Evolutionary conservation across 257 asterid species (phyloP).

Genomic region (Penstemon eatonii): DNA sequence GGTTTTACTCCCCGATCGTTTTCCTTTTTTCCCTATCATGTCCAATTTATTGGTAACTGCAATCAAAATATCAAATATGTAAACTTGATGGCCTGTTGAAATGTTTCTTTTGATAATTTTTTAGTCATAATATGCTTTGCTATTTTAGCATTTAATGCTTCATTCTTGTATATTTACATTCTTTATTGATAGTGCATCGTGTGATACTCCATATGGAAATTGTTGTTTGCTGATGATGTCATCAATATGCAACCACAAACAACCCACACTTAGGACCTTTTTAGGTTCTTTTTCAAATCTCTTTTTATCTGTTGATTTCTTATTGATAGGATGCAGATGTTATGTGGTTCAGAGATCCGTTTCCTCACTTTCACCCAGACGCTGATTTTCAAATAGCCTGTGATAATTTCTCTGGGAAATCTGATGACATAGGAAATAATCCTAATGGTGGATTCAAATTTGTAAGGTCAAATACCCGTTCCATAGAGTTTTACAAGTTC

Average conservation of each 20-base stretch:
- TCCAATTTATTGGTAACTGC: too few species aligned
- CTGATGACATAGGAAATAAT: conserved; percentile 43
- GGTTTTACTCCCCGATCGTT: too few species aligned
- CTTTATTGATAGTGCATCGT: conserved; percentile 3
- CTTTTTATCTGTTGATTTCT: conserved; percentile 8
- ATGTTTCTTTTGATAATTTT: too few species aligned
- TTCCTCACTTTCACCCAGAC: conserved; percentile 49
- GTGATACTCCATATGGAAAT: conserved; percentile 10
- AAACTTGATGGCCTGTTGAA: too few species aligned
- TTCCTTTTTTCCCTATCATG: too few species aligned
- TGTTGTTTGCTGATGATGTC: conserved; percentile 19
- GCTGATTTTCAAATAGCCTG: conserved; percentile 75
- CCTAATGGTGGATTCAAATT: conserved; percentile 76
- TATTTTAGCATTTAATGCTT: not conserved
- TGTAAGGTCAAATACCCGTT: conserved; percentile 54
- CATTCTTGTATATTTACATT: not conserved
- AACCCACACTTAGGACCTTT: not conserved
- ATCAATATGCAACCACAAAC: conserved; percentile 13
- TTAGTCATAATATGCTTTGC: too few species aligned
- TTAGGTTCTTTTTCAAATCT: not conserved
- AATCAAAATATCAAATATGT: too few species aligned
- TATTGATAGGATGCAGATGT: conserved; percentile 62
- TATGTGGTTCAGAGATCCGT: conserved; percentile 77
- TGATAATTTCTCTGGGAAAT: conserved; percentile 59
- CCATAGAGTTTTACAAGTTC: conserved; percentile 72